Percentiles rank a stretch among this genome's conserved stretches.
These are phyloP conservation scores for Myrica gale DNA, from an alignment of 306 rosid genomes.

Conservation along the genomic window DNA sequence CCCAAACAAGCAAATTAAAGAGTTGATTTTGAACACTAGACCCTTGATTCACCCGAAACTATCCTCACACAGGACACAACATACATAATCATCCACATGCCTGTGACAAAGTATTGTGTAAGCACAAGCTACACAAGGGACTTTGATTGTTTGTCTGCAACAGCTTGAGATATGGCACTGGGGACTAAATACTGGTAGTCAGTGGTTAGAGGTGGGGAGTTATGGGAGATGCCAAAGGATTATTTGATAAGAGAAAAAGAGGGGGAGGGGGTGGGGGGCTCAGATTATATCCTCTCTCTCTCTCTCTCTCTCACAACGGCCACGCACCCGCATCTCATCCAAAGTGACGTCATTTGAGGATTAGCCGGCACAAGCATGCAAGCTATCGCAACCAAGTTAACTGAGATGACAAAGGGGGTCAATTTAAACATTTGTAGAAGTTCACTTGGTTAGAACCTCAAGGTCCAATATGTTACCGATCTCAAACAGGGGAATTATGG, in stretches of 20 bases:
- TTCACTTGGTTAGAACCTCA: neutral
- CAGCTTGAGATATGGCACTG: neutral
- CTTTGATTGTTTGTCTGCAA: neutral
- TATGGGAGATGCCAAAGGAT: neutral
- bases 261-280: too few relatives aligned
- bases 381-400: neutral
- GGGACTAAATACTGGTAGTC: neutral
- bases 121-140: neutral
- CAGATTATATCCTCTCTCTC: neutral
- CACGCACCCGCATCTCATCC: neutral
- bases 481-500: too few relatives aligned
- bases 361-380: too few relatives aligned
- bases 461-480: neutral
- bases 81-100: neutral
- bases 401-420: neutral
- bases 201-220: neutral
- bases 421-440: too few relatives aligned
- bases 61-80: neutral
- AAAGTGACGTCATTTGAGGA: neutral
- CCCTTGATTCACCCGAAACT: neutral
- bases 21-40: neutral
- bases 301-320: neutral
- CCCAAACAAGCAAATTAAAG: neutral
- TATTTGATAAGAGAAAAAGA: too few relatives aligned
- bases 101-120: neutral